Base-by-base conservation (phyloP, 1,284 basidiomycete species). In the Puccinia novopanici region DNA sequence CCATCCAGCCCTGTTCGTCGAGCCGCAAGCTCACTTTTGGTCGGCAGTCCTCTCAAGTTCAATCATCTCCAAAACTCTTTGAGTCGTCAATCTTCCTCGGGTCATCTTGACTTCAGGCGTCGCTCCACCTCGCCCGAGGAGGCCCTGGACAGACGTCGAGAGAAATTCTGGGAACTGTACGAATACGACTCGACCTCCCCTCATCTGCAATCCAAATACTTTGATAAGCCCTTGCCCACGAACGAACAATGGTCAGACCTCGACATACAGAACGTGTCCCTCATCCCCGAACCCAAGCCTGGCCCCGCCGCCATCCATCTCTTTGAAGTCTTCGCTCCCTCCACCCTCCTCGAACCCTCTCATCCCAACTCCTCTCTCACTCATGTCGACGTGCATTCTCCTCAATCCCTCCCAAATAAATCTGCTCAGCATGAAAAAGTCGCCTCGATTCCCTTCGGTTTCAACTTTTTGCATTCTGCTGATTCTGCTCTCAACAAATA, bases 201-300 rank as follows among this genome's bases (percentile, higher is more conserved):
- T n/a, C 75, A 78, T 54, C 61, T 78, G 19, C 75, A 78, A 42
- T 15, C 75, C 19, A 15, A 50, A 24, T 70, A 78, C 65, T 78
- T 67, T 42, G 75, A 67, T 12, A 55, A 55, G 45, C 52, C 50
- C 12, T 19, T 67, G 45, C 65, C 75, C 19, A 30, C 45, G 24
- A 48, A 42, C 27, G 75, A 78, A 55, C 63, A 40, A 37, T 78
- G 75, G 61, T 22, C 48, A 12, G 75, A 78, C n/a, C 40, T 78
- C 0, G 65, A 78, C 37, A 67, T 67, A 10, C 65, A 78, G 37
- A 78, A 78, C 37, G 27, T 52, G 4, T 10, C 27, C 37, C 34
- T 57, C 27, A 70, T 78, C 24, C 50, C 65, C 30, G 59, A 67
- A 27, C 63, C 75, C 5, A 50, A 37, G 12, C 52, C 30, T 15